Conservation (phyloP, 2,329 filamentous ascomycete genomes). For the Pleoardoris graminearum region DNA sequence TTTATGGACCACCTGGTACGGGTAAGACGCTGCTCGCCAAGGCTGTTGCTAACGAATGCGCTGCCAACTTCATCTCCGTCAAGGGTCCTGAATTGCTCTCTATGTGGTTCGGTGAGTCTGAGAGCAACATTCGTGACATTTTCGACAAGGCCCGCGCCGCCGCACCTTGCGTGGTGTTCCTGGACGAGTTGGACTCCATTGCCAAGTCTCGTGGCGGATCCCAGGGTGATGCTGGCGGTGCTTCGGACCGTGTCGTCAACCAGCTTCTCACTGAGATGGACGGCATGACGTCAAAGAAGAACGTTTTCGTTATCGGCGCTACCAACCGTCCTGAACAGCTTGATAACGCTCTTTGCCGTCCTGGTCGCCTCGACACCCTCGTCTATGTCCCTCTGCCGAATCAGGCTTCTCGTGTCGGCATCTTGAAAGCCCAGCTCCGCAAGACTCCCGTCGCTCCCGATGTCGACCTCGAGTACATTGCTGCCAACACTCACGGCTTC, state of each 20-base stretch:
- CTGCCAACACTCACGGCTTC: slow-evolving; percentile 96
- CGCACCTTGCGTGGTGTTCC: slow-evolving; percentile 96
- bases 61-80: slow-evolving; percentile 99
- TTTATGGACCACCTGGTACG: slow-evolving; percentile 98
- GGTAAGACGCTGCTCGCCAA: slow-evolving; percentile 99
- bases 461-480: slow-evolving; percentile 88
- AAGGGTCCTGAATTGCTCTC: slow-evolving; percentile 98
- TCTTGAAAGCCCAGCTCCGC: slow-evolving; percentile 93
- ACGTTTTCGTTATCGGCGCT: slow-evolving; percentile 98
- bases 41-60: slow-evolving; percentile 98
- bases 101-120: slow-evolving; percentile 99
- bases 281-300: slow-evolving; percentile 99
- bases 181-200: slow-evolving; percentile 98
- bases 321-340: slow-evolving; percentile 99
- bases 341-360: slow-evolving; percentile 95
- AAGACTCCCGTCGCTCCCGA: slow-evolving; percentile 92
- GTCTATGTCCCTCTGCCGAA: slow-evolving; percentile 98
- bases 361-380: slow-evolving; percentile 96
- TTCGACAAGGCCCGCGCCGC: slow-evolving; percentile 99
- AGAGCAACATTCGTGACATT: slow-evolving; percentile 99
- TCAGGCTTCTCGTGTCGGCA: slow-evolving; percentile 83
- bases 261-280: slow-evolving; percentile 99
- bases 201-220: slow-evolving; percentile 99
- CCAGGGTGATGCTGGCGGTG: slow-evolving; percentile 92
- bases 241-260: slow-evolving; percentile 99